Percentiles rank a stretch among this genome's conserved stretches.
Conservation (phyloP, 1,284 basidiomycete species). For the Ganoderma multipileum region DNA sequence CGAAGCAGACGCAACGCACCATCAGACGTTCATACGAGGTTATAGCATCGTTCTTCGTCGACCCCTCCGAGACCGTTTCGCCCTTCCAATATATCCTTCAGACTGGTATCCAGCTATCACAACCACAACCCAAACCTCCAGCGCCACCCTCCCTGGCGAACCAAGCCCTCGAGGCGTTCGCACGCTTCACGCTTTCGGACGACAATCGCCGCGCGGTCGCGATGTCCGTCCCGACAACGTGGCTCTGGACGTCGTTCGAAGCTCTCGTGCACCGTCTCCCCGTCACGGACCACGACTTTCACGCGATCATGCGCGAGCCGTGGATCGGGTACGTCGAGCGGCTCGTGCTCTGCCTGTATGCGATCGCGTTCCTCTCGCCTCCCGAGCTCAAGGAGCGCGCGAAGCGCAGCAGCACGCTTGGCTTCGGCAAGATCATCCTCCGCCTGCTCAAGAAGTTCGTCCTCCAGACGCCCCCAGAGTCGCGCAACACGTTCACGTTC, state of each 20-base stretch:
- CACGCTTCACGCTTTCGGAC: slow-evolving; percentile 79
- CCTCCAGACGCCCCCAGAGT: slow-evolving; percentile 51
- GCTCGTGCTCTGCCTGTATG: slow-evolving; percentile 82
- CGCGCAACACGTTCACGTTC: slow-evolving; percentile 62
- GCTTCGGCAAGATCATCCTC: slow-evolving; percentile 68
- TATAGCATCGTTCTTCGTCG: slow-evolving; percentile 79
- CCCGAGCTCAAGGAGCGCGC: slow-evolving; percentile 74
- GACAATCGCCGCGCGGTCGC: slow-evolving; percentile 81
- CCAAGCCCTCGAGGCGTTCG: slow-evolving; percentile 84
- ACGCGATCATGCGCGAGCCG: slow-evolving; percentile 63
- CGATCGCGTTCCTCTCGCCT: slow-evolving; percentile 85
- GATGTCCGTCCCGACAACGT: slow-evolving; percentile 59
- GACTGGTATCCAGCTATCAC: slow-evolving; percentile 49
- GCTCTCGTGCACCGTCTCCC: slow-evolving; percentile 86
- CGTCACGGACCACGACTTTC: slow-evolving; percentile 78
- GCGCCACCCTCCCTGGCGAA: slow-evolving; percentile 70
- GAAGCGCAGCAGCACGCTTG: slow-evolving; percentile 63
- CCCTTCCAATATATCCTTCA: slow-evolving; percentile 64
- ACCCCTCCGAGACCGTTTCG: slow-evolving; percentile 70
- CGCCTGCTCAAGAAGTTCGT: slow-evolving; percentile 70
- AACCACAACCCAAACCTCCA: slow-evolving; percentile 44
- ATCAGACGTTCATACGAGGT: slow-evolving; percentile 71
- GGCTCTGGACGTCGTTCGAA: slow-evolving; percentile 70
- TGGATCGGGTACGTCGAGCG: slow-evolving; percentile 87
- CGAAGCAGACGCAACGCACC: slow-evolving; percentile 46